Conservation (phyloP, 1,139 yeast species). For the Yamadazyma sp. region DNA sequence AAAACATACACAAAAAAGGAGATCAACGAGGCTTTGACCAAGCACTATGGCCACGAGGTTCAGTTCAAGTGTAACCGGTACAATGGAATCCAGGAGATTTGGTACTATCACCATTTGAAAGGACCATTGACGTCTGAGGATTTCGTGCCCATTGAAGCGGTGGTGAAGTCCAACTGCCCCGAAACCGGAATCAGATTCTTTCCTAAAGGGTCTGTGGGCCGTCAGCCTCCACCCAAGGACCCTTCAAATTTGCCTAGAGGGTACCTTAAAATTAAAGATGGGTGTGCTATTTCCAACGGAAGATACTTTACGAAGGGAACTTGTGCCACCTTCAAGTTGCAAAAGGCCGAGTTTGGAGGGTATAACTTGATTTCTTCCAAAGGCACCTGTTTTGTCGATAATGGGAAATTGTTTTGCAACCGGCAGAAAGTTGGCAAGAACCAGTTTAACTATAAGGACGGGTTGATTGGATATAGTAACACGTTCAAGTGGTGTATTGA, state of each 20-base stretch:
- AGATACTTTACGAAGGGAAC: conserved; percentile 82
- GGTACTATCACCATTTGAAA: conserved; percentile 82
- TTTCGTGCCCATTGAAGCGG: conserved; percentile 64
- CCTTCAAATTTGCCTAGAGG: conserved; percentile 41
- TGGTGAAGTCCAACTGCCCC: conserved; percentile 62
- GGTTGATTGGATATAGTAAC: conserved; percentile 63
- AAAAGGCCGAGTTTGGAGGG: conserved; percentile 68
- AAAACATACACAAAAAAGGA: conserved; percentile 64
- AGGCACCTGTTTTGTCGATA: conserved; percentile 68
- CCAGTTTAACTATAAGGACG: conserved; percentile 50
- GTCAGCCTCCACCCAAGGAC: conserved; percentile 24
- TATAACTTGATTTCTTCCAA: conserved; percentile 62
- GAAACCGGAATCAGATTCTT: conserved; percentile 65
- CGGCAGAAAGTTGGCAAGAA: conserved; percentile 33
- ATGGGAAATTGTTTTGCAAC: conserved; percentile 35
- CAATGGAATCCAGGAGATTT: conserved; percentile 76
- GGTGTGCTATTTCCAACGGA: conserved; percentile 84
- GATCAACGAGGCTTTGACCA: conserved; percentile 61
- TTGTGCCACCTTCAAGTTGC: conserved; percentile 64
- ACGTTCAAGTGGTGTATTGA: conserved; percentile 61
- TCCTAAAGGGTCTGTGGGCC: conserved; percentile 58
- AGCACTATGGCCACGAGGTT: conserved; percentile 62
- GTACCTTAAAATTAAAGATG: conserved; percentile 54
- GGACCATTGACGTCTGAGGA: conserved; percentile 73
- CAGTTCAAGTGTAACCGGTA: conserved; percentile 63